Percentiles rank a stretch among this genome's conserved stretches.
Conservation (phyloP, 73 alveolate genomes). For the Symbiodinium natans region DNA sequence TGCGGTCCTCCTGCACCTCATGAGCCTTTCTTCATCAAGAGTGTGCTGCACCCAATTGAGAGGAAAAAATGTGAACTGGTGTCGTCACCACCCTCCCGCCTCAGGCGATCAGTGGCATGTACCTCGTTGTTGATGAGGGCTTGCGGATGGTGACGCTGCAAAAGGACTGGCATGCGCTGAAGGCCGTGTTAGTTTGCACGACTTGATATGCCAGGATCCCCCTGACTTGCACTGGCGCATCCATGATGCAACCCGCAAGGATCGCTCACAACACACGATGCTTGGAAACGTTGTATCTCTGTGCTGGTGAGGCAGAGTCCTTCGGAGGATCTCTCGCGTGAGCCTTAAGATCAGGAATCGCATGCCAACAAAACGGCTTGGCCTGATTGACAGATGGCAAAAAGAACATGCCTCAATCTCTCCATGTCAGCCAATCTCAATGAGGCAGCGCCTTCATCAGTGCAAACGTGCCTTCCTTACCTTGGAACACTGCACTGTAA, state of each 20-base stretch:
- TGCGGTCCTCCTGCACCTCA: conserved; percentile 63
- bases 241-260: conserved; percentile 64
- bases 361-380: no score
- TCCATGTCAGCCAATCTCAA: no score
- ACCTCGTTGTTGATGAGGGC: conserved; percentile 72
- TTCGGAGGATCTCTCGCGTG: conserved; percentile 1
- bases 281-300: neutral
- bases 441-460: no score
- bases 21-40: conserved; percentile 70
- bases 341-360: no score
- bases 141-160: conserved; percentile 39
- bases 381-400: no score
- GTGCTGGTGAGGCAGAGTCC: conserved; percentile 35
- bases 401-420: no score
- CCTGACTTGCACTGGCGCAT: conserved; percentile 51
- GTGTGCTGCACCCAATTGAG: neutral
- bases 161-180: conserved; percentile 27
- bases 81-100: neutral
- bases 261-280: neutral
- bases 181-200: no score
- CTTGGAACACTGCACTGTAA: no score
- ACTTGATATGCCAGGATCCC: conserved; percentile 20
- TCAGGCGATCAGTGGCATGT: conserved; percentile 74
- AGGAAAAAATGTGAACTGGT: neutral
- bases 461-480: no score